These are phyloP conservation scores for Tylopilus orsonianus DNA, from an alignment of 1,284 basidiomycete genomes.

Conservation along the genomic window DNA sequence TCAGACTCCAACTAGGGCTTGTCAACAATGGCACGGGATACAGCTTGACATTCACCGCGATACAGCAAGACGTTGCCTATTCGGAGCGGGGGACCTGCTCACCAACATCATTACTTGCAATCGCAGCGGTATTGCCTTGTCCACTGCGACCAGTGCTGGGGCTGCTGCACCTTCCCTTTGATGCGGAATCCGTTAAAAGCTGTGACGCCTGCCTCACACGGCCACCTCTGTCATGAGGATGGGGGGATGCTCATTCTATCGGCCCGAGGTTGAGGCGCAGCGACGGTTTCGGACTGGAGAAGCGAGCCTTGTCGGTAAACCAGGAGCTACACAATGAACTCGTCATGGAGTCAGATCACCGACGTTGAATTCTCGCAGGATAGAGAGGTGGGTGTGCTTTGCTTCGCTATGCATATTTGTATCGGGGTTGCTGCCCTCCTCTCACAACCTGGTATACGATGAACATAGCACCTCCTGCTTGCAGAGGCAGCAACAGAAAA, in stretches of 20 bases:
- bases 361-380: conserved; percentile 97
- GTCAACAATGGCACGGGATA: conserved; percentile 67
- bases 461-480: conserved; percentile 60
- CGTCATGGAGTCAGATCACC: conserved; percentile 83
- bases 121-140: conserved; percentile 37
- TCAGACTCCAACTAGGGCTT: conserved; percentile 70
- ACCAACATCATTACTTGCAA: conserved; percentile 74
- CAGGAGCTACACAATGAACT: conserved; percentile 84
- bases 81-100: conserved; percentile 73
- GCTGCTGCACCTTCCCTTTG: conserved; percentile 32
- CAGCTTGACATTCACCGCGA: conserved; percentile 75
- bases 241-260: conserved; percentile 55
- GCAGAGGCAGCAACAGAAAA: conserved; percentile 57
- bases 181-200: conserved; percentile 15
- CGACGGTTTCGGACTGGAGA: conserved; percentile 68
- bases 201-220: conserved; percentile 46
- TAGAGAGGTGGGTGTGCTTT: conserved; percentile 63
- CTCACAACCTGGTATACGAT: not conserved
- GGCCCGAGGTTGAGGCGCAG: conserved; percentile 56
- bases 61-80: conserved; percentile 54
- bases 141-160: conserved; percentile 12
- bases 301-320: conserved; percentile 75
- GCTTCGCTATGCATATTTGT: not conserved
- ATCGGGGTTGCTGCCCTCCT: no score
- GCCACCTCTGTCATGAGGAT: conserved; percentile 62